Conservation (phyloP, 2,329 filamentous ascomycete species). For the Rhexocercosporidium sp. region DNA sequence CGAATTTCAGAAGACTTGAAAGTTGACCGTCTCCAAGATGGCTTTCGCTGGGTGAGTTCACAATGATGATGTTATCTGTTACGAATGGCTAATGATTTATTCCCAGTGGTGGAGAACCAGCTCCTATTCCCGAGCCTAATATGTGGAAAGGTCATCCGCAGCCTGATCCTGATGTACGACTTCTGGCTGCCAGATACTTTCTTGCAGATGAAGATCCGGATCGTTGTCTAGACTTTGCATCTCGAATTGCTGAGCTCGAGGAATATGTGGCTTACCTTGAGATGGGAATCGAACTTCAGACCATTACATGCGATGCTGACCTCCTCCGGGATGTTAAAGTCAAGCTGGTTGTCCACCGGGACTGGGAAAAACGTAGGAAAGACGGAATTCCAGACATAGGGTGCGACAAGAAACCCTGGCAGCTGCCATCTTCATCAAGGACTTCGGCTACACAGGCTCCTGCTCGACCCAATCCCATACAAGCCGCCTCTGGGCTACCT, state of each 20-base stretch:
- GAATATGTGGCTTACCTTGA: conserved; percentile 34
- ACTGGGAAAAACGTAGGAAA: conserved; percentile 27
- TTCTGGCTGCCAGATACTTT: conserved; percentile 49
- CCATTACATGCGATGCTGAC: conserved; percentile 8
- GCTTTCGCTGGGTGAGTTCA: not conserved
- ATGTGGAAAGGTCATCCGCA: conserved; percentile 39
- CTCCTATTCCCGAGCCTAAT: not conserved
- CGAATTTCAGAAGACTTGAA: not conserved
- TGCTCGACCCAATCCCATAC: conserved; percentile 16
- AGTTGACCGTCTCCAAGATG: conserved; percentile 3
- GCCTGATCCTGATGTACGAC: conserved; percentile 42
- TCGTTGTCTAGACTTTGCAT: conserved; percentile 48
- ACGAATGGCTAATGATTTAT: not conserved
- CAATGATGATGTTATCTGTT: not conserved
- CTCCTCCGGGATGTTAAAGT: conserved; percentile 33
- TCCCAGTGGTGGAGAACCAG: not conserved
- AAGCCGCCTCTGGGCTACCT: conserved; percentile 19
- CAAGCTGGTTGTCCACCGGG: conserved; percentile 33
- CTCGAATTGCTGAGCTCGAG: conserved; percentile 42
- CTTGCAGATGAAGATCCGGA: conserved; percentile 55
- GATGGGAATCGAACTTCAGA: conserved; percentile 4
- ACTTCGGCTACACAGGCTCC: conserved; percentile 25
- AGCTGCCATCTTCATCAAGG: conserved; percentile 28
- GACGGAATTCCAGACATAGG: conserved; percentile 8
- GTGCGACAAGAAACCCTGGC: conserved; percentile 4